Evolutionary conservation across 805 yeast genomes (phyloP), one percentile per base, ranked within the genome.

Genomic region (Yarrowia deformans): DNA sequence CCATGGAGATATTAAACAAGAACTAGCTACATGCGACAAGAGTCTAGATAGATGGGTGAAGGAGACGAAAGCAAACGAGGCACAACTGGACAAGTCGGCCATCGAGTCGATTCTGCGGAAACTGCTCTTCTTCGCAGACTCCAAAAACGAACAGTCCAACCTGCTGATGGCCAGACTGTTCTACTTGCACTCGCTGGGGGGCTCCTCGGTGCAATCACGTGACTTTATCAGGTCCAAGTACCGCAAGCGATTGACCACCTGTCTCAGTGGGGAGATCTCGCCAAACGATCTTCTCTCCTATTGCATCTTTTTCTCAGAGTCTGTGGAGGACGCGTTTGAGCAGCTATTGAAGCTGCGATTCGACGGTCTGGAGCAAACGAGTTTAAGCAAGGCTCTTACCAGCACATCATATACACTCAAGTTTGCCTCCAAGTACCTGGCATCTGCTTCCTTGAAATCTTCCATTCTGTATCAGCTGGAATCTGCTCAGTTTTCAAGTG

Each of bases 1-100:
- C 32, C 66, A 60, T 18, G 66, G 66, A 18, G 66, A 43, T 42
- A 60, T 60, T 42, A 60, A 60, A 34, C 66, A 45, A 42, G 66
- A 60, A 9, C 19, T 60, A 35, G 42, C 66, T 5, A 39, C 13
- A 13, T 60, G 66, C 13, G 64, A 56, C 29, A 56, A 42, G 16
- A 32, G 49, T 29, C 29, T 56, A 23, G 49, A 56, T 3, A 8
- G 49, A 18, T 56, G 64, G 64, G 37, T 12, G 10, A 56, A 56
- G 29, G 49, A 56, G n/a, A 56, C 64, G 16, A 29, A 42, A n/a
- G 29, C 63, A n/a, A 32, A 29, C 19, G 37, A 29, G 49, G 23
- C 39, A 4, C 32, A 60, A 8, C 32, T 60, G 18, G 66, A 60
- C 52, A 43, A 40, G 8, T 8, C 40, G 34, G 66, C 66, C 12